These are phyloP conservation scores for Trypanosoma conorhini DNA, from an alignment of 208 protist genomes.

Conservation along the genomic window DNA sequence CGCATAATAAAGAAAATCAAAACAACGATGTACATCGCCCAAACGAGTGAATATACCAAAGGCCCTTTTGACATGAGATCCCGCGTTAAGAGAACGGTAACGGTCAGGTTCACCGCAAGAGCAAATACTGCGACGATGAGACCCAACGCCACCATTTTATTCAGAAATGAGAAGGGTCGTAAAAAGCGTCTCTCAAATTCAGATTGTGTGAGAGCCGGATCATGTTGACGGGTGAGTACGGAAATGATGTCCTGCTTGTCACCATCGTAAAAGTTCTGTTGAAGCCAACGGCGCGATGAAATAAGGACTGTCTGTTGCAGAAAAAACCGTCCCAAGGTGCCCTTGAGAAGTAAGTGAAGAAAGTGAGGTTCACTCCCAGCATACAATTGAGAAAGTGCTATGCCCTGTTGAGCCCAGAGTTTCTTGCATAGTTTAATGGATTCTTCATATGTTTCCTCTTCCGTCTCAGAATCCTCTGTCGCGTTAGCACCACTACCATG, in stretches of 20 bases:
- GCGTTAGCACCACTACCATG: not conserved
- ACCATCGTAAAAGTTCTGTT: constrained; percentile 85
- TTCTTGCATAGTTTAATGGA: constrained; percentile 21
- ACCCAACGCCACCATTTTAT: constrained; percentile 53
- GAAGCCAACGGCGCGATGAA: constrained; percentile 62
- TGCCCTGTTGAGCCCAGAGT: constrained; percentile 62
- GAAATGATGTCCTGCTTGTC: constrained; percentile 78
- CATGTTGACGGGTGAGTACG: constrained; percentile 72
- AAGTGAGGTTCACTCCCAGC: constrained; percentile 72
- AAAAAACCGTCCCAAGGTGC: constrained; percentile 5
- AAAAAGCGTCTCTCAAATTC: constrained; percentile 71
- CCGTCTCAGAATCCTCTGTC: not conserved
- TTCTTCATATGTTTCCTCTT: constrained; percentile 1
- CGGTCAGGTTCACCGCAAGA: constrained; percentile 41
- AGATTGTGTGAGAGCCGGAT: constrained; percentile 46
- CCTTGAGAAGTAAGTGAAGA: constrained; percentile 47
- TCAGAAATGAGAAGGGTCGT: constrained; percentile 64
- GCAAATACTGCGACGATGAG: constrained; percentile 37
- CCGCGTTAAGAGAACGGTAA: constrained; percentile 25
- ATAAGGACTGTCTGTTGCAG: constrained; percentile 32
- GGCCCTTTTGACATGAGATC: constrained; percentile 31
- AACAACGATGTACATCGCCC: constrained; percentile 44
- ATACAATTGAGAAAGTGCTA: constrained; percentile 75
- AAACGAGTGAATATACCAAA: constrained; percentile 33
- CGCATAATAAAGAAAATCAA: constrained; percentile 45